Percentiles rank a stretch among this genome's conserved stretches.
Conservation (phyloP, 306 rosid species). For the Ceratonia siliqua region DNA sequence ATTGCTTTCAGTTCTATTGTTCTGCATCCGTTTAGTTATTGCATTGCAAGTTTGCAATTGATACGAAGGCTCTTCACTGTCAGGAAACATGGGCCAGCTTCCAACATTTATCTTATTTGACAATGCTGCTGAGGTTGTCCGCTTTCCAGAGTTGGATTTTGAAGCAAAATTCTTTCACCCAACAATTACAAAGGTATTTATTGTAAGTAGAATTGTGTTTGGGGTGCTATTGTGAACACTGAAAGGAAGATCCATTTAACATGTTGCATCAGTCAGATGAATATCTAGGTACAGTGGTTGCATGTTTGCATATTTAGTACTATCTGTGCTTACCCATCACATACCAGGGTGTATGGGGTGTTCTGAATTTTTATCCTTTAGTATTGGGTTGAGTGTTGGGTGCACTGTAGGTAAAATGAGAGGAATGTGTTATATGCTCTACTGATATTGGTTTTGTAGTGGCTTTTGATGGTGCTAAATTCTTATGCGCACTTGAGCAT, state of each 20-base stretch:
- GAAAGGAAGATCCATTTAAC: not conserved
- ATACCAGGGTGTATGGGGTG: not conserved
- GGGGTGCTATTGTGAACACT: constrained; percentile 12
- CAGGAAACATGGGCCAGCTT: constrained; percentile 87
- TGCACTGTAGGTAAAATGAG: not conserved
- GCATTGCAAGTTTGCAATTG: constrained; percentile 16
- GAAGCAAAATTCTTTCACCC: constrained; percentile 56
- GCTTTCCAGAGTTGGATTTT: constrained; percentile 68
- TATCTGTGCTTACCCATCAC: not conserved
- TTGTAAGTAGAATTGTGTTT: not conserved
- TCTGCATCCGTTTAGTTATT: constrained; percentile 9
- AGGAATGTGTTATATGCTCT: not conserved
- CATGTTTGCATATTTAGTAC: not conserved
- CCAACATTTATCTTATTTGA: constrained; percentile 86
- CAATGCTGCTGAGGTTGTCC: constrained; percentile 75
- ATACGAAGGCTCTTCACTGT: constrained; percentile 25
- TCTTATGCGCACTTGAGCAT: constrained; percentile 4
- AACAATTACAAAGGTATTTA: constrained; percentile 65
- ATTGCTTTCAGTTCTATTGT: not conserved
- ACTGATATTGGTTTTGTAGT: not conserved
- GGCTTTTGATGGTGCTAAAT: constrained; percentile 14
- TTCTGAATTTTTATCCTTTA: not conserved
- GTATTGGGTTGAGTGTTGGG: not conserved
- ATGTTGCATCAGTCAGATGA: not conserved
- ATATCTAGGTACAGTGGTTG: not conserved